Conservation (phyloP, 805 yeast species). For the Starmera dryadoides region DNA sequence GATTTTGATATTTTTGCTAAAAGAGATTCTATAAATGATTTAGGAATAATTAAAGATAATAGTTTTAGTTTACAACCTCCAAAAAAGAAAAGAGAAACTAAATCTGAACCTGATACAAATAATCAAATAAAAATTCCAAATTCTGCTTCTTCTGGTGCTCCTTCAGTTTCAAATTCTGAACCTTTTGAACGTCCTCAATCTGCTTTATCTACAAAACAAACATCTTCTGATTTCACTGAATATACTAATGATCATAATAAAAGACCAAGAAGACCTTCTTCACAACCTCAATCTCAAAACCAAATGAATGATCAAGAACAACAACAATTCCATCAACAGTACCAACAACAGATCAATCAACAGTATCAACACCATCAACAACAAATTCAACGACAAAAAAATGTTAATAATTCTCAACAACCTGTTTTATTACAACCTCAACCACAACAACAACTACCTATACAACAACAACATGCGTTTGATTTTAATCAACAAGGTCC, state of each 20-base stretch:
- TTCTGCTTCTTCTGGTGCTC: neutral
- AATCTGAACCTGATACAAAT: conserved; percentile 16
- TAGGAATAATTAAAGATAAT: conserved; percentile 7
- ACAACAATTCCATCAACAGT: conserved; percentile 5
- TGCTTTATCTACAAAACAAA: conserved; percentile 4
- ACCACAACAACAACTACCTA: conserved; percentile 8
- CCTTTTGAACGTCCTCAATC: neutral
- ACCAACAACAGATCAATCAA: too few species aligned
- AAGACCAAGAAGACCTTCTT: conserved; percentile 1
- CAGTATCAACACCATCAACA: too few species aligned
- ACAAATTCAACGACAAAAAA: too few species aligned
- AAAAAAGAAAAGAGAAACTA: conserved; percentile 11
- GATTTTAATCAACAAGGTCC: conserved; percentile 3
- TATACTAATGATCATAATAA: conserved; percentile 2
- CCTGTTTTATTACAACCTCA: conserved; percentile 5
- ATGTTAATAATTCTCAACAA: too few species aligned
- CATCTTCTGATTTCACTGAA: conserved; percentile 9
- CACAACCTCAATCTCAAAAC: conserved; percentile 6
- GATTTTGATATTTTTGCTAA: conserved; percentile 2
- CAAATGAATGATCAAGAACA: conserved; percentile 12
- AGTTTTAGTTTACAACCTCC: neutral
- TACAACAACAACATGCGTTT: conserved; percentile 1
- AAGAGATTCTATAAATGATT: conserved; percentile 1
- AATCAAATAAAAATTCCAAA: conserved; percentile 1
- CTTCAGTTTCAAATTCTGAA: too few species aligned